These are phyloP conservation scores for Akanthomyces uredinophilus DNA, from an alignment of 2,329 filamentous ascomycete species.

Conservation along the genomic window DNA sequence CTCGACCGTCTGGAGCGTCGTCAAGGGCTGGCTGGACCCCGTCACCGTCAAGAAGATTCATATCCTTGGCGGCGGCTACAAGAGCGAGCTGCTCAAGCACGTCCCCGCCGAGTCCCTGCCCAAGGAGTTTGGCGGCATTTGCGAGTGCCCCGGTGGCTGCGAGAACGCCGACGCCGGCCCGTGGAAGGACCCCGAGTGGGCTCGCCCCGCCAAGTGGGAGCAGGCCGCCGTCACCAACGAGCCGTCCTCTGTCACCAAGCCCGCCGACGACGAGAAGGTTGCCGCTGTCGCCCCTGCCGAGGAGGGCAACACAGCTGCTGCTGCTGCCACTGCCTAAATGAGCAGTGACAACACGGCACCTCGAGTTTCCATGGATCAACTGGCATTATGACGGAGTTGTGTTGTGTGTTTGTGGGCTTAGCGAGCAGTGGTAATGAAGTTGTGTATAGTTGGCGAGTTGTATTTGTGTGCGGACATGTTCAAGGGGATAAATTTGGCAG, in stretches of 20 bases:
- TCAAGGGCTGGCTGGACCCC: slow-evolving; percentile 94
- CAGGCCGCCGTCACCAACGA: slow-evolving; percentile 44
- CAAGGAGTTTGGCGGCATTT: slow-evolving; percentile 76
- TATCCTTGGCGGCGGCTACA: slow-evolving; percentile 75
- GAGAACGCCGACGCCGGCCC: slow-evolving; percentile 83
- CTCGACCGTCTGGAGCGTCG: slow-evolving; percentile 73
- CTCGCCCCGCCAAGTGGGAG: slow-evolving; percentile 60
- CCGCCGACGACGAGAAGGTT: slow-evolving; percentile 24
- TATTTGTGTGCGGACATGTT: not conserved
- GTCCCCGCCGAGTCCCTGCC: slow-evolving; percentile 88
- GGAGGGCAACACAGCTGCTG: slow-evolving; percentile 31
- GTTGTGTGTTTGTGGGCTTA: slow-evolving; percentile 13
- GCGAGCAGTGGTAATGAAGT: slow-evolving; percentile 11
- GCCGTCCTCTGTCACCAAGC: slow-evolving; percentile 33
- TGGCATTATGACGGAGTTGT: slow-evolving; percentile 14
- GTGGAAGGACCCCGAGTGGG: slow-evolving; percentile 71
- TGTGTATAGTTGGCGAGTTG: not conserved
- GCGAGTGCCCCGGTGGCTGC: slow-evolving; percentile 78
- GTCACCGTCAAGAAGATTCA: slow-evolving; percentile 96
- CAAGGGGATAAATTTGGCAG: not conserved
- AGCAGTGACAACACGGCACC: not conserved
- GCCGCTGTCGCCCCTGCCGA: slow-evolving; percentile 26
- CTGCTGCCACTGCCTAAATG: slow-evolving; percentile 20
- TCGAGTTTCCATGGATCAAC: not conserved
- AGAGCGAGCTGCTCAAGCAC: slow-evolving; percentile 78